These are phyloP conservation scores for Fusarium circinatum DNA, from an alignment of 2,329 filamentous ascomycete genomes.

Conservation along the genomic window DNA sequence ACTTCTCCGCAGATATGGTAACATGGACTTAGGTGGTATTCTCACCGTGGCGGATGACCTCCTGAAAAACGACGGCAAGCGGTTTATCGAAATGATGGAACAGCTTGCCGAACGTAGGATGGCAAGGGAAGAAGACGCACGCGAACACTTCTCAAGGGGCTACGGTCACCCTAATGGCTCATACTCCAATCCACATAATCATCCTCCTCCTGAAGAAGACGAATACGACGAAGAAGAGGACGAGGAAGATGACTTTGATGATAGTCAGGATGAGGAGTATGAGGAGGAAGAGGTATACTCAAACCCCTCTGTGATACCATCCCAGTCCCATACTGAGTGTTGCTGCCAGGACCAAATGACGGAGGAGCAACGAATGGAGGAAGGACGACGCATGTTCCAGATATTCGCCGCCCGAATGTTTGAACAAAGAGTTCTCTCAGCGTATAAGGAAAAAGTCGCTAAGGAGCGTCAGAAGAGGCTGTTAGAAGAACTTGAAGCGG, in stretches of 20 bases:
- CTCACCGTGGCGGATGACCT: slow-evolving; percentile 98
- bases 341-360: slow-evolving; percentile 88
- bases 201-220: slow-evolving; percentile 81
- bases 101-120: slow-evolving; percentile 96
- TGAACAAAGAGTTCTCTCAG: slow-evolving; percentile 93
- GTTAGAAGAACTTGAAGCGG: slow-evolving; percentile 89
- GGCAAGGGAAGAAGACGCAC: slow-evolving; percentile 92
- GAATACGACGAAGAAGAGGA: slow-evolving; percentile 77
- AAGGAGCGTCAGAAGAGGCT: slow-evolving; percentile 91
- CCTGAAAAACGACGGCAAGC: slow-evolving; percentile 98
- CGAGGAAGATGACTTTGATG: slow-evolving; percentile 69
- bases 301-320: slow-evolving; percentile 53
- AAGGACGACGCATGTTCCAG: slow-evolving; percentile 98
- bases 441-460: slow-evolving; percentile 98
- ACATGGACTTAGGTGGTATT: slow-evolving; percentile 82
- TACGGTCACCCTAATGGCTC: slow-evolving; percentile 70
- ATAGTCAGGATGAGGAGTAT: slow-evolving; percentile 72
- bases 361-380: slow-evolving; percentile 98
- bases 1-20: slow-evolving; percentile 58
- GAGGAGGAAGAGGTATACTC: slow-evolving; percentile 82
- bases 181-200: slow-evolving; percentile 71
- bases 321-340: slow-evolving; percentile 56
- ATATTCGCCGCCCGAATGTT: slow-evolving; percentile 99
- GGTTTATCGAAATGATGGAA: slow-evolving; percentile 99
- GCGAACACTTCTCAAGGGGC: slow-evolving; percentile 68